phyloP scores from a whole-genome alignment of 2,329 filamentous ascomycete genomes.

The Penicillium concentricum region DNA sequence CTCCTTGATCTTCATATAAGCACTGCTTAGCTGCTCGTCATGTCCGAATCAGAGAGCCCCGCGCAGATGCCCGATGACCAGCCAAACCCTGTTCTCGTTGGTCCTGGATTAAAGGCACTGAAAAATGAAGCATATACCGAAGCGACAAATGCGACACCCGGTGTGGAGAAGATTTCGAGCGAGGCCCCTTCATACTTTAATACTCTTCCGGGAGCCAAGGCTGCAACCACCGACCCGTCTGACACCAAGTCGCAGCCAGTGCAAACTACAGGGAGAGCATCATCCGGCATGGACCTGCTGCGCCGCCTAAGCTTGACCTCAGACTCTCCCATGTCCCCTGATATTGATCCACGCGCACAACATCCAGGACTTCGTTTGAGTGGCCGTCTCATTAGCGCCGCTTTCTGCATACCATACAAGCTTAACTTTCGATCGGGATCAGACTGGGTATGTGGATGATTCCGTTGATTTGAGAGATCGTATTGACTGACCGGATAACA shows the following conservation, averaged over 20 bases:
- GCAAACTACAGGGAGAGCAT: conserved; percentile 46
- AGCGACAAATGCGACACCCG: conserved; percentile 31
- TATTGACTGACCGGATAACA: conserved; percentile 35
- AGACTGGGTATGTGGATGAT: conserved; percentile 52
- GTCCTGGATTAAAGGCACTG: conserved; percentile 27
- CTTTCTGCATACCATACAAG: conserved; percentile 63
- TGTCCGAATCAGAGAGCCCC: conserved; percentile 28
- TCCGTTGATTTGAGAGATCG: neutral
- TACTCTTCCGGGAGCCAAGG: conserved; percentile 23
- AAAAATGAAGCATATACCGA: conserved; percentile 28
- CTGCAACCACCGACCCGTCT: conserved; percentile 17
- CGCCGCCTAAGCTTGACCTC: conserved; percentile 52
- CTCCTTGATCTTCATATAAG: neutral
- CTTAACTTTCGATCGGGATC: conserved; percentile 52
- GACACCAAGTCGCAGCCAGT: conserved; percentile 33
- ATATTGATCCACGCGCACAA: conserved; percentile 54
- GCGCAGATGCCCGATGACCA: conserved; percentile 27
- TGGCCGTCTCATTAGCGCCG: conserved; percentile 63
- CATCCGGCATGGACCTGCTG: conserved; percentile 51
- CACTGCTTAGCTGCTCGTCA: conserved; percentile 9
- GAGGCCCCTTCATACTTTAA: conserved; percentile 32
- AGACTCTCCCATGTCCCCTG: conserved; percentile 41
- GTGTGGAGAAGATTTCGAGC: conserved; percentile 18
- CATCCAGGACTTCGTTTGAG: conserved; percentile 59
- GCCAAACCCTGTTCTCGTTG: conserved; percentile 32